These are phyloP conservation scores for Trichoderma asperelloides DNA, from an alignment of 495 filamentous ascomycete species.

Conservation along the genomic window DNA sequence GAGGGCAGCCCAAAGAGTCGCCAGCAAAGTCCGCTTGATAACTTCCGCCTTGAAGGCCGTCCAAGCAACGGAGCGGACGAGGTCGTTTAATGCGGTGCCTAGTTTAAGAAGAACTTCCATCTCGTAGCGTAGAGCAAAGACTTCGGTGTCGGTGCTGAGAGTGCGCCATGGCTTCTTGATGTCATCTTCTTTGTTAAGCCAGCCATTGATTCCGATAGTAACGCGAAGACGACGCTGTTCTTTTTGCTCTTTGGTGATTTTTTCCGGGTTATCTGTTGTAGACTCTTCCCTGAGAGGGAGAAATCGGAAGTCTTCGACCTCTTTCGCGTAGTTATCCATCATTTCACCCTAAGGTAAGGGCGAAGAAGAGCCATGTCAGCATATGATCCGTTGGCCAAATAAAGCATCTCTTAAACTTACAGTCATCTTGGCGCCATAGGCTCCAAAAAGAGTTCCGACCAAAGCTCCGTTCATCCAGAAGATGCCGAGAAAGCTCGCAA, in stretches of 20 bases:
- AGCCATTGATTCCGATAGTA: constrained; percentile 77
- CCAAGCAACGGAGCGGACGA: constrained; percentile 67
- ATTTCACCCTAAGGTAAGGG: constrained; percentile 46
- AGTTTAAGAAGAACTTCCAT: constrained; percentile 63
- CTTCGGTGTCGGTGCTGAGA: constrained; percentile 58
- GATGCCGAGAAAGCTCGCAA: constrained; percentile 73
- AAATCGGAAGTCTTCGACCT: constrained; percentile 85
- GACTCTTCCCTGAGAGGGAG: constrained; percentile 53
- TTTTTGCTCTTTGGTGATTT: constrained; percentile 20
- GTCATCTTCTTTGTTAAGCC: constrained; percentile 62
- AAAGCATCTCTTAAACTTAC: constrained; percentile 19
- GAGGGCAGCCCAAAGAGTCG: constrained; percentile 58
- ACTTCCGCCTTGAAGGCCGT: constrained; percentile 60
- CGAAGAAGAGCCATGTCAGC: not conserved
- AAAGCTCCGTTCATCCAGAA: constrained; percentile 74
- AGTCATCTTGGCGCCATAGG: constrained; percentile 82
- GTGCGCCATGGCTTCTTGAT: constrained; percentile 68
- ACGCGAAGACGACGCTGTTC: constrained; percentile 55
- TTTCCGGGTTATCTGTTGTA: constrained; percentile 21
- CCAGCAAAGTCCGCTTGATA: constrained; percentile 66
- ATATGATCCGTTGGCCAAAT: not conserved
- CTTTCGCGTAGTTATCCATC: constrained; percentile 74
- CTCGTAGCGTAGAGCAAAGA: constrained; percentile 78
- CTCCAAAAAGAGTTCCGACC: constrained; percentile 80
- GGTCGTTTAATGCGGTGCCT: constrained; percentile 55